Conservation (phyloP, 129 eudicot species). For the Scalesia atractyloides region DNA sequence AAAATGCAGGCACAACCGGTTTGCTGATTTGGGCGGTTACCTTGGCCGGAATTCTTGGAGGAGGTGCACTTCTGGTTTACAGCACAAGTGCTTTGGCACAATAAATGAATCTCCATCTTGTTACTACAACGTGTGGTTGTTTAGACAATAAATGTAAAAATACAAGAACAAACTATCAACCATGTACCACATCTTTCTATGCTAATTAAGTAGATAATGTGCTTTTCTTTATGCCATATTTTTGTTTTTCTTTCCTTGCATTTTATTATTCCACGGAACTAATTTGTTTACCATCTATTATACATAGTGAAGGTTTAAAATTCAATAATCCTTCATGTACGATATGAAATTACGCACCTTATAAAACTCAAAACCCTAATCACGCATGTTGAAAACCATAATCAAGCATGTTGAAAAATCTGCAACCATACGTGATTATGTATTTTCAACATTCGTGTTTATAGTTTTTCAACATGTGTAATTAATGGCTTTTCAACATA, state of each 20-base stretch:
- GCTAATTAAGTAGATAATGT: background rate
- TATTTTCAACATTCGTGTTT: no score
- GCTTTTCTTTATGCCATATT: background rate
- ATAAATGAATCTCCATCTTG: constrained; percentile 29
- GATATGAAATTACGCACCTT: no score
- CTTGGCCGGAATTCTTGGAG: constrained; percentile 79
- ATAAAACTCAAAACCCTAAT: no score
- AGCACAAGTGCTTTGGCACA: constrained; percentile 95
- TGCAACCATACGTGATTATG: no score
- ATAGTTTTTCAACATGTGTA: no score
- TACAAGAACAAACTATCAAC: constrained; percentile 1
- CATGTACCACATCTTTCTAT: background rate
- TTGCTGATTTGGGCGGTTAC: constrained; percentile 95
- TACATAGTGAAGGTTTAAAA: background rate
- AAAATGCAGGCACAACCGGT: constrained; percentile 44
- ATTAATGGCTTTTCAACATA: no score
- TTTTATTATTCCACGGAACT: background rate
- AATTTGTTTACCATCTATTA: background rate
- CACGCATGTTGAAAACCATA: no score
- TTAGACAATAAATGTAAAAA: background rate
- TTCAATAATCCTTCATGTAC: no score
- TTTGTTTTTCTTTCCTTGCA: background rate
- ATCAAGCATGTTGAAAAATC: no score
- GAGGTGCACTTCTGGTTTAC: constrained; percentile 96
- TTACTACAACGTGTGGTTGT: background rate